phyloP scores from a whole-genome alignment of 148 eudicot species.

The Euryodendron excelsum region DNA sequence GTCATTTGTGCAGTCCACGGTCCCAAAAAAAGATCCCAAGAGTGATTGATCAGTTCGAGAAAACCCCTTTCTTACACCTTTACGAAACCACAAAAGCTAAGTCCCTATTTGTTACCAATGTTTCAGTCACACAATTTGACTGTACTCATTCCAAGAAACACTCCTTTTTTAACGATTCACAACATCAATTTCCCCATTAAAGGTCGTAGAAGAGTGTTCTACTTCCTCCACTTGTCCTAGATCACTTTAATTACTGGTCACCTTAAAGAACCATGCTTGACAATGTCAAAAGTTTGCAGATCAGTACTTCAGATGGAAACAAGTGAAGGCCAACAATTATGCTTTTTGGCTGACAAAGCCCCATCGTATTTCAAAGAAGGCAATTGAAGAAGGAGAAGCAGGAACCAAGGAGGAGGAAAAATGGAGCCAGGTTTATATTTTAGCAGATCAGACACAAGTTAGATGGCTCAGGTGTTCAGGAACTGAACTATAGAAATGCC shows the following conservation, averaged over 20 bases:
- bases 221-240: neutral
- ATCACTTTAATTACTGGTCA: neutral
- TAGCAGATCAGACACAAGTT: neutral
- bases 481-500: neutral
- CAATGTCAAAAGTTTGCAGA: neutral
- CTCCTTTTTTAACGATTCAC: neutral
- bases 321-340: neutral
- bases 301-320: neutral
- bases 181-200: neutral
- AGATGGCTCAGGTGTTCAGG: neutral
- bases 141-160: no score
- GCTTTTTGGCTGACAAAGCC: neutral
- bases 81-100: neutral
- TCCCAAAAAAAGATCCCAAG: neutral
- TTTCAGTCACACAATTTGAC: neutral
- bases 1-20: no score
- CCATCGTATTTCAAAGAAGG: neutral
- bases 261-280: neutral
- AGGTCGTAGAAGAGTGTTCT: neutral
- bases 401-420: no score
- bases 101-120: no score
- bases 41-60: no score
- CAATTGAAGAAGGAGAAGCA: neutral
- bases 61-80: neutral
- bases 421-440: neutral